A percentile compares a stretch with the other conserved stretches of the same genome.
Conservation (phyloP, 2,329 filamentous ascomycete genomes). For the Mycocentrospora acerina region DNA sequence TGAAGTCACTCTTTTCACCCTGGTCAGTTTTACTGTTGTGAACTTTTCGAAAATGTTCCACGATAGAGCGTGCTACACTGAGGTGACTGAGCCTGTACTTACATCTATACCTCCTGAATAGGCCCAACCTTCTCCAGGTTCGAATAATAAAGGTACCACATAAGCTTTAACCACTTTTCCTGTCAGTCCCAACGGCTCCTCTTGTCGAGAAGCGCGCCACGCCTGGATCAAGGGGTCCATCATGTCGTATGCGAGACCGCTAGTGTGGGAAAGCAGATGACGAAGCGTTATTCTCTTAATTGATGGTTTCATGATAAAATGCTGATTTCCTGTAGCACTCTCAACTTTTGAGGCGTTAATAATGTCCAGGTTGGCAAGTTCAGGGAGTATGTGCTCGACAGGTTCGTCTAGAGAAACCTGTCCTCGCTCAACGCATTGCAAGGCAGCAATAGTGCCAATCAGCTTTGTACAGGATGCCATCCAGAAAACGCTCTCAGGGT, state of each 20-base stretch:
- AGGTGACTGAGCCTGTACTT: too few relatives aligned
- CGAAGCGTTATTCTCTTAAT: conserved; percentile 23
- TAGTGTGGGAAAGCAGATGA: conserved; percentile 28
- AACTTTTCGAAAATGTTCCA: too few relatives aligned
- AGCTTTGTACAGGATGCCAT: conserved; percentile 35
- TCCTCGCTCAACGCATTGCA: conserved; percentile 35
- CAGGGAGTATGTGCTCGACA: conserved; percentile 25
- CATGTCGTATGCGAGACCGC: conserved; percentile 27
- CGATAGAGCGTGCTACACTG: too few relatives aligned
- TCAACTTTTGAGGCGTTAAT: conserved; percentile 16
- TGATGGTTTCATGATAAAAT: conserved; percentile 12
- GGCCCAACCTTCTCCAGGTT: conserved; percentile 22
- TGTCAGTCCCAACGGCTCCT: conserved; percentile 8
- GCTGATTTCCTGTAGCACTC: conserved; percentile 6
- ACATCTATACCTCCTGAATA: conserved; percentile 27
- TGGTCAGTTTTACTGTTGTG: too few relatives aligned
- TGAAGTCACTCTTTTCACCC: too few relatives aligned
- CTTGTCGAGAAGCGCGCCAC: conserved; percentile 16
- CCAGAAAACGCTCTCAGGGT: too few relatives aligned
- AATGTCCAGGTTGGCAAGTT: conserved; percentile 23
- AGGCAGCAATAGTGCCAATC: conserved; percentile 24
- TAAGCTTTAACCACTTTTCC: conserved; percentile 13
- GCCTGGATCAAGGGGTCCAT: conserved; percentile 11
- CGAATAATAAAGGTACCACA: conserved; percentile 24
- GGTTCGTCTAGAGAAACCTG: conserved; percentile 25